Evolutionary conservation across 1,284 basidiomycete species (phyloP).

Genomic region (Cystobasidium pallidum): DNA sequence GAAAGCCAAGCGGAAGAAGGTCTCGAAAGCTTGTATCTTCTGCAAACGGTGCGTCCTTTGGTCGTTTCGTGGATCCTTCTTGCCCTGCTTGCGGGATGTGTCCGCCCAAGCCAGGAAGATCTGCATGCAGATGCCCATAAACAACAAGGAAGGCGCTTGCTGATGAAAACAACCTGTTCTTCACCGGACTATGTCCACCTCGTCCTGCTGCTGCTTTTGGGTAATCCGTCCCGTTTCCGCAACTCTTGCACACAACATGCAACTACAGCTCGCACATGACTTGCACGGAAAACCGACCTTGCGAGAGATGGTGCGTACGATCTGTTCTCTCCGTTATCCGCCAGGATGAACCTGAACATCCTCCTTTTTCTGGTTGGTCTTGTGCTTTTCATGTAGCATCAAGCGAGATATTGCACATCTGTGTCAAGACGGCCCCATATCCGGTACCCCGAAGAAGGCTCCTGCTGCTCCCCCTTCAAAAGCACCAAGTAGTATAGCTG

Average conservation of each 20-base stretch:
- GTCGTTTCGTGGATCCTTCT: neutral
- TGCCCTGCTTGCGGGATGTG: neutral
- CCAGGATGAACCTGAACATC: too few relatives aligned
- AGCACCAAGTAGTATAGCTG: neutral
- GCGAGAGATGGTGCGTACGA: slow-evolving; percentile 42
- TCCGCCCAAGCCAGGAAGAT: neutral
- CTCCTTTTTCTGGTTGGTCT: neutral
- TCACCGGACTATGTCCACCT: neutral
- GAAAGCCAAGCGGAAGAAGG: slow-evolving; percentile 35
- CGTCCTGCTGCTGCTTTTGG: neutral
- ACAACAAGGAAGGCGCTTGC: too few relatives aligned
- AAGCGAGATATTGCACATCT: slow-evolving; percentile 59
- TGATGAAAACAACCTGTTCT: neutral
- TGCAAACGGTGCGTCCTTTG: slow-evolving; percentile 37
- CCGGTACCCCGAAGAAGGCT: slow-evolving; percentile 4
- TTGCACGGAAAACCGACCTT: slow-evolving; percentile 47
- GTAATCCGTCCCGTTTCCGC: neutral
- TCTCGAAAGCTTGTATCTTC: slow-evolving; percentile 43
- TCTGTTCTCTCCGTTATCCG: neutral
- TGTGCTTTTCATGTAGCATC: slow-evolving; percentile 51
- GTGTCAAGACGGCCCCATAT: slow-evolving; percentile 51
- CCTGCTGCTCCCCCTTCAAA: neutral
- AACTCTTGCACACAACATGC: neutral
- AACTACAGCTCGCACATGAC: slow-evolving; percentile 42
- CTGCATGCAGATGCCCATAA: neutral